These are phyloP conservation scores for Polygonum maritimum DNA, from an alignment of 148 eudicot species.

Conservation along the genomic window DNA sequence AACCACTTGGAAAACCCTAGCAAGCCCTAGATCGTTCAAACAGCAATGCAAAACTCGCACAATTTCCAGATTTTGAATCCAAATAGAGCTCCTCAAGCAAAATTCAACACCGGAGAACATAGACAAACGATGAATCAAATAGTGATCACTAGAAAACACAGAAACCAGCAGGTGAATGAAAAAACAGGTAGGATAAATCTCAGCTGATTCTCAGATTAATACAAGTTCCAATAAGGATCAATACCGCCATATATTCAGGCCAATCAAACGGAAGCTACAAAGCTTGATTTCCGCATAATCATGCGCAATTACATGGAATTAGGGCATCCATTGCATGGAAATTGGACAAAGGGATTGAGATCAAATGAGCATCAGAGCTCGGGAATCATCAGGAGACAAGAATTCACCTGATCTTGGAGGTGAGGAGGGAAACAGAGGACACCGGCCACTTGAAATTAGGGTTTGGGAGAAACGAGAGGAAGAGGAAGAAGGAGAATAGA, in stretches of 20 bases:
- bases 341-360: slow-evolving; percentile 6
- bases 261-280: slow-evolving; percentile 18
- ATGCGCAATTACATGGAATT: slow-evolving; percentile 18
- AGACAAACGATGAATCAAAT: background rate
- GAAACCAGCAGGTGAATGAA: background rate
- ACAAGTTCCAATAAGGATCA: background rate
- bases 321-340: slow-evolving; percentile 5
- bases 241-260: slow-evolving; percentile 6
- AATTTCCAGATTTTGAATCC: background rate
- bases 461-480: slow-evolving; percentile 34
- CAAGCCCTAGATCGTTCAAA: background rate
- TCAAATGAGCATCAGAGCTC: slow-evolving; percentile 23
- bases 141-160: background rate
- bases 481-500: slow-evolving; percentile 5
- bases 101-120: background rate
- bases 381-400: slow-evolving; percentile 22
- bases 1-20: background rate
- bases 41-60: background rate
- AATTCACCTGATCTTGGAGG: slow-evolving; percentile 39
- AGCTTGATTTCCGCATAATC: slow-evolving; percentile 22
- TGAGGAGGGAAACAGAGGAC: slow-evolving; percentile 9
- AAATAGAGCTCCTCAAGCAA: background rate
- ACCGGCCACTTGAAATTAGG: slow-evolving; percentile 40
- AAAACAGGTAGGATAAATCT: background rate
- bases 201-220: background rate